phyloP scores from a whole-genome alignment of 2,329 filamentous ascomycete genomes.

The Xylaria sp. region DNA sequence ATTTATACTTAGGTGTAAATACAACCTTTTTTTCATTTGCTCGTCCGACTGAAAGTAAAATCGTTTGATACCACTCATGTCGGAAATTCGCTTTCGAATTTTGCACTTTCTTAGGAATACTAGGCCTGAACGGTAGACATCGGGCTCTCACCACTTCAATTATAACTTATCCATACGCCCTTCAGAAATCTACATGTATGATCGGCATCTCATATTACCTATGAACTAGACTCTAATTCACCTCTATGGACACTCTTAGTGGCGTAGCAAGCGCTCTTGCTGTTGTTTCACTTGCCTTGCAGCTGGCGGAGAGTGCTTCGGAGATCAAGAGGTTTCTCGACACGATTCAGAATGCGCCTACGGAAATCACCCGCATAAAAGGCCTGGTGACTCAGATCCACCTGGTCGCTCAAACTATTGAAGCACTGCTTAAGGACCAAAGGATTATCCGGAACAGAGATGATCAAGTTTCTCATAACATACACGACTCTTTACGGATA shows the following conservation, averaged over 20 bases:
- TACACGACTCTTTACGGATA: neutral
- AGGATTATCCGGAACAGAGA: neutral
- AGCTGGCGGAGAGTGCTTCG: neutral
- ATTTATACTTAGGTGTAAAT: neutral
- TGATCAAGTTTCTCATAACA: neutral
- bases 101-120: neutral
- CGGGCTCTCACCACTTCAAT: neutral
- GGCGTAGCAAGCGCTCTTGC: slow-evolving; percentile 4
- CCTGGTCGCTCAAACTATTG: neutral
- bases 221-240: neutral
- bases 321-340: slow-evolving; percentile 6
- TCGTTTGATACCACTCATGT: neutral
- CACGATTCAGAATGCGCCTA: slow-evolving; percentile 4
- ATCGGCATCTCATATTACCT: neutral
- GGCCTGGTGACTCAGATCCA: neutral
- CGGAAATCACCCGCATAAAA: neutral
- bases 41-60: neutral
- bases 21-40: neutral
- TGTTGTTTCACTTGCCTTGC: slow-evolving; percentile 12
- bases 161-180: neutral
- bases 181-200: neutral
- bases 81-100: neutral
- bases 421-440: neutral
- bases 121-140: neutral
- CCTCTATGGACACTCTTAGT: neutral